Evolutionary conservation across 2,329 filamentous ascomycete species (phyloP).

Genomic region (Bipolaris zeicola): DNA sequence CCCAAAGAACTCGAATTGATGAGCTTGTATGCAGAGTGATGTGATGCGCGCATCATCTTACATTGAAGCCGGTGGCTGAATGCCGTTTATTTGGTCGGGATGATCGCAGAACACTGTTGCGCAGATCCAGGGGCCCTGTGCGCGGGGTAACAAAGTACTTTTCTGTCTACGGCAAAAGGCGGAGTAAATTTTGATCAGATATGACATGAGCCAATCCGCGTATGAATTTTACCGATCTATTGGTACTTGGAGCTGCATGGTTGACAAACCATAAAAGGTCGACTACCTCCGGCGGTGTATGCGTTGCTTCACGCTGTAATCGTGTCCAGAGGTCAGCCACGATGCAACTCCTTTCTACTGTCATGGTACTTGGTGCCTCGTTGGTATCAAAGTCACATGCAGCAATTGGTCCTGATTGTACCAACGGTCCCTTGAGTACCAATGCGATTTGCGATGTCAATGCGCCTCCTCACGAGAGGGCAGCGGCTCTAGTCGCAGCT

Average conservation of each 20-base stretch:
- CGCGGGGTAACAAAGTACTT: conserved; percentile 9
- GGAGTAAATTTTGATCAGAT: neutral
- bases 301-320: neutral
- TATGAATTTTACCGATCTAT: neutral
- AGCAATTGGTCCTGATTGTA: conserved; percentile 53
- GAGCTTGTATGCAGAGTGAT: neutral
- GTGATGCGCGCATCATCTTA: neutral
- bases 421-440: conserved; percentile 54
- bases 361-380: conserved; percentile 6
- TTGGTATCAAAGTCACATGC: conserved; percentile 7
- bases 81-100: conserved; percentile 10
- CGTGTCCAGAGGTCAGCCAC: neutral
- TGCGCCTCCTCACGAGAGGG: conserved; percentile 48
- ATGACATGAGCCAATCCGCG: neutral
- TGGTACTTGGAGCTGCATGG: neutral
- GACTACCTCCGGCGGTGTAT: neutral
- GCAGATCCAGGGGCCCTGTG: conserved; percentile 5
- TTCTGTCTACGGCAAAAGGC: neutral
- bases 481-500: conserved; percentile 56
- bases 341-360: conserved; percentile 8
- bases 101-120: conserved; percentile 4
- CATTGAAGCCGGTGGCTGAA: conserved; percentile 18
- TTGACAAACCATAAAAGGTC: neutral
- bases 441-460: conserved; percentile 58
- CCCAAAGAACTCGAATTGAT: neutral